A percentile compares a stretch with the other conserved stretches of the same genome.
phyloP scores from a whole-genome alignment of 2,329 filamentous ascomycete species.

The Fusarium virguliforme region DNA sequence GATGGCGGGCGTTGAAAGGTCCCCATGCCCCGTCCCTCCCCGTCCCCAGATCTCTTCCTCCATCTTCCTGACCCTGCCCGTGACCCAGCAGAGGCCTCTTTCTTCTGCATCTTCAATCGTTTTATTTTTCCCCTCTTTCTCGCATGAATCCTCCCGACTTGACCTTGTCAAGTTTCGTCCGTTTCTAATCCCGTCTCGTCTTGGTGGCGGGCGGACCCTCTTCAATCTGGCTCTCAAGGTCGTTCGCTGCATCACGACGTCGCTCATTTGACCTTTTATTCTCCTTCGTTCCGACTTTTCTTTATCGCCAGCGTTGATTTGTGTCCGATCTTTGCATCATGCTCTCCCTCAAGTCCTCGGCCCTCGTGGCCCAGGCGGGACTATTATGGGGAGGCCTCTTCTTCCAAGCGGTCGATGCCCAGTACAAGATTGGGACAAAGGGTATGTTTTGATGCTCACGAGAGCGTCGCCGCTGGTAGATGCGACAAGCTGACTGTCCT shows the following conservation, averaged over 20 bases:
- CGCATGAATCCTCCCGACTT: conserved; percentile 5
- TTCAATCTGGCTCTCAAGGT: neutral
- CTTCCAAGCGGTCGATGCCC: conserved; percentile 43
- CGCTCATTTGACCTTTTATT: conserved; percentile 37
- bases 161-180: conserved; percentile 9
- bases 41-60: conserved; percentile 32
- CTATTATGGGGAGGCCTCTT: conserved; percentile 39
- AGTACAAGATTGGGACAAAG: conserved; percentile 53
- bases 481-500: neutral
- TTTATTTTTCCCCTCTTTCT: neutral
- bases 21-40: conserved; percentile 24
- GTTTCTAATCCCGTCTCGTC: conserved; percentile 13
- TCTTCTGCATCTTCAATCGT: conserved; percentile 20
- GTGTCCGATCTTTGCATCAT: conserved; percentile 11
- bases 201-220: conserved; percentile 6
- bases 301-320: neutral
- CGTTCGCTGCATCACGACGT: conserved; percentile 30
- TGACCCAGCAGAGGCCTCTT: conserved; percentile 13
- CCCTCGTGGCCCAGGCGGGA: conserved; percentile 28
- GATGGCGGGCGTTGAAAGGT: conserved; percentile 17
- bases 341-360: conserved; percentile 4
- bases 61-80: conserved; percentile 25
- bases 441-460: conserved; percentile 42
- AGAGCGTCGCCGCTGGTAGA: neutral
- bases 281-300: conserved; percentile 3